Percentiles rank a stretch among this genome's conserved stretches.
Evolutionary conservation across 176 grass and related monocot species (phyloP).

Genomic region (Dendrocalamus sinicus): DNA sequence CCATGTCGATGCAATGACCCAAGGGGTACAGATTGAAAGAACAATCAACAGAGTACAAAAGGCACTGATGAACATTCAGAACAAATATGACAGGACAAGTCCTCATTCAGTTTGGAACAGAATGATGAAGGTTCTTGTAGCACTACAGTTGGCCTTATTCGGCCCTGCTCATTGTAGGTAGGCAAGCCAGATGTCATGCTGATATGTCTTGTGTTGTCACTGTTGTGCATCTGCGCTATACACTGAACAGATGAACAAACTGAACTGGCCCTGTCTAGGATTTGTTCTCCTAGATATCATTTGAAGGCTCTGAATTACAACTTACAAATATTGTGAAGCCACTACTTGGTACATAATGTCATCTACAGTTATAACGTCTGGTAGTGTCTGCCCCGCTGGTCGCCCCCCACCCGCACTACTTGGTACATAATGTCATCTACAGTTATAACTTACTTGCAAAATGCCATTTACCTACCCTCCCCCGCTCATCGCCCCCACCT

Average conservation of each 20-base stretch:
- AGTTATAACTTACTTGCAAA: too few relatives aligned
- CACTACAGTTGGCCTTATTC: conserved; percentile 17
- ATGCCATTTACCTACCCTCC: too few relatives aligned
- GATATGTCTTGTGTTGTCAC: conserved; percentile 24
- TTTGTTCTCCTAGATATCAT: conserved; percentile 25
- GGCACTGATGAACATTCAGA: not conserved
- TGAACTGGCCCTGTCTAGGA: conserved; percentile 17
- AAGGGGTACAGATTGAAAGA: too few relatives aligned
- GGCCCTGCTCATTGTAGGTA: not conserved
- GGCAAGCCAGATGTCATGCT: not conserved
- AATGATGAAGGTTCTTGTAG: conserved; percentile 48
- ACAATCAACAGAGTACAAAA: not conserved
- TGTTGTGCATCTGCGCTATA: not conserved
- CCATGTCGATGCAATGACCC: too few relatives aligned
- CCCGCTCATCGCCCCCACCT: too few relatives aligned
- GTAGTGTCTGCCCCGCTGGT: too few relatives aligned
- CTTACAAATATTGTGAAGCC: too few relatives aligned
- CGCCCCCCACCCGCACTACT: too few relatives aligned
- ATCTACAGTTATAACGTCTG: too few relatives aligned
- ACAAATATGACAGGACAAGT: conserved; percentile 34
- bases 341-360: too few relatives aligned
- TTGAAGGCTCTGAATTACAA: not conserved
- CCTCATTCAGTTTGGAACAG: conserved; percentile 36
- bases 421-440: too few relatives aligned
- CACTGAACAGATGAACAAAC: conserved; percentile 17